Percentiles rank a stretch among this genome's conserved stretches.
Conservation (phyloP, 495 filamentous ascomycete species). For the Aspergillus affinis region DNA sequence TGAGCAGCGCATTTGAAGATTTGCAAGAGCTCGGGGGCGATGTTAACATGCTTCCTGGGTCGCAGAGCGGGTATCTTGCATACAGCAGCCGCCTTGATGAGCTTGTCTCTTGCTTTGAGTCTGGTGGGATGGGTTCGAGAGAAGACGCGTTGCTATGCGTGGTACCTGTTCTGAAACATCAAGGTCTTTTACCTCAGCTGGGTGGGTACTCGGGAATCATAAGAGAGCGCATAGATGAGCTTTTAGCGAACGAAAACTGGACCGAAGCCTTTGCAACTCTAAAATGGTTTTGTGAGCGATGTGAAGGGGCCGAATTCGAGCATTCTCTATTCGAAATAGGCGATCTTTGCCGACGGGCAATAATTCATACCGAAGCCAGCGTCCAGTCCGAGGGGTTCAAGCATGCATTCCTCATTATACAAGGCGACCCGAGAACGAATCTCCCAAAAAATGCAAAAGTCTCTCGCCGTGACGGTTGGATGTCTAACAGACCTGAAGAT, state of each 20-base stretch:
- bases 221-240: conserved; percentile 12
- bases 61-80: conserved; percentile 19
- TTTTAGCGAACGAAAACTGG: conserved; percentile 24
- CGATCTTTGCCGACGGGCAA: conserved; percentile 28
- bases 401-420: conserved; percentile 5
- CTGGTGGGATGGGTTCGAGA: conserved; percentile 23
- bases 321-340: conserved; percentile 30
- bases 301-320: conserved; percentile 27
- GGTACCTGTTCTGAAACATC: conserved; percentile 26
- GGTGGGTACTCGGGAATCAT: conserved; percentile 22
- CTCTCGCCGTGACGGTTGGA: conserved; percentile 14
- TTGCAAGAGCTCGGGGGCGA: conserved; percentile 22
- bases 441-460: conserved; percentile 4
- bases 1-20: conserved; percentile 16
- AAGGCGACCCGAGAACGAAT: conserved; percentile 17
- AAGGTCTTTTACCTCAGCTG: conserved; percentile 26
- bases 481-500: conserved; percentile 8
- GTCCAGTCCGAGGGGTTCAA: conserved; percentile 20
- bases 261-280: conserved; percentile 20
- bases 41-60: conserved; percentile 15
- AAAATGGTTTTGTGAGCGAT: conserved; percentile 32
- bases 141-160: conserved; percentile 42
- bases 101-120: conserved; percentile 28
- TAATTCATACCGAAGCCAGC: conserved; percentile 14
- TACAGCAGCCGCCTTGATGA: conserved; percentile 27